Conservation (phyloP, 1,139 yeast species). For the Yamadazyma jaroonii region DNA sequence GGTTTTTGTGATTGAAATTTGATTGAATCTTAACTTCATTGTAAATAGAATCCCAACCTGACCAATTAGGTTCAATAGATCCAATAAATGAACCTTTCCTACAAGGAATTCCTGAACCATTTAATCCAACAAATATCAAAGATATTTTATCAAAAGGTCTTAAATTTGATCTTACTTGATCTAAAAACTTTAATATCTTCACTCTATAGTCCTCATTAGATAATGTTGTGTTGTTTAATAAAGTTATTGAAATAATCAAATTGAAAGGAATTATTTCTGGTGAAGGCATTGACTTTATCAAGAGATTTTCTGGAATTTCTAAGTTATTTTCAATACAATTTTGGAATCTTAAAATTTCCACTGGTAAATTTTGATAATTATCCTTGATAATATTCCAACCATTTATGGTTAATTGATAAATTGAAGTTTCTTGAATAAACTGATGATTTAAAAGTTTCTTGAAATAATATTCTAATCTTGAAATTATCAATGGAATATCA, state of each 20-base stretch:
- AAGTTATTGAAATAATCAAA: slow-evolving; percentile 46
- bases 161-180: slow-evolving; percentile 25
- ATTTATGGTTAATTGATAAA: slow-evolving; percentile 50
- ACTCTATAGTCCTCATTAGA: slow-evolving; percentile 33
- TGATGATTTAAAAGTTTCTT: slow-evolving; percentile 15
- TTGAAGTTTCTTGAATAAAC: slow-evolving; percentile 24
- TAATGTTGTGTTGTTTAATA: slow-evolving; percentile 36
- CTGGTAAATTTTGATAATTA: slow-evolving; percentile 29
- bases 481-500: slow-evolving; percentile 29
- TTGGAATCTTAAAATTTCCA: slow-evolving; percentile 36
- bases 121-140: slow-evolving; percentile 50
- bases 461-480: slow-evolving; percentile 41
- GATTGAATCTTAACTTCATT: slow-evolving; percentile 37
- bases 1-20: slow-evolving; percentile 14
- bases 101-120: slow-evolving; percentile 32
- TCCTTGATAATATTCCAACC: slow-evolving; percentile 41
- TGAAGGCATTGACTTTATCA: slow-evolving; percentile 34
- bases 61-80: slow-evolving; percentile 50
- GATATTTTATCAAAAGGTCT: slow-evolving; percentile 51
- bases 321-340: slow-evolving; percentile 31
- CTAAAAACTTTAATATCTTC: slow-evolving; percentile 25
- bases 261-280: slow-evolving; percentile 44
- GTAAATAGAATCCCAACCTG: slow-evolving; percentile 53
- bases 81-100: slow-evolving; percentile 54
- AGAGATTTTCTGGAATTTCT: slow-evolving; percentile 37